Percentiles rank a stretch among this genome's conserved stretches.
These are phyloP conservation scores for Austroboletus festivus DNA, from an alignment of 768 basidiomycete genomes.

Conservation along the genomic window DNA sequence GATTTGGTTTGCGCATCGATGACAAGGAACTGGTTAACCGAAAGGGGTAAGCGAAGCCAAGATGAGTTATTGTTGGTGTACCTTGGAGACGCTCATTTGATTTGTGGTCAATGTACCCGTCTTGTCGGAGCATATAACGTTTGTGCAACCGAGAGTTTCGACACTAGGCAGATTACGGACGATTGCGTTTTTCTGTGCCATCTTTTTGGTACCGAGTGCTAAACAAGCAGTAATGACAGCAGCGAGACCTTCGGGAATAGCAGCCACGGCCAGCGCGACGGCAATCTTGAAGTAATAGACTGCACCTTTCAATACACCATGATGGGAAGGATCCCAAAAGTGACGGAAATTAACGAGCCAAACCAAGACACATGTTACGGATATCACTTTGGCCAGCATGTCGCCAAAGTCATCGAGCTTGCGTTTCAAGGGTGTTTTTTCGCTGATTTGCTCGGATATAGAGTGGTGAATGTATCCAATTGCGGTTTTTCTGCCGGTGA, in stretches of 20 bases:
- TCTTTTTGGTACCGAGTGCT: slow-evolving; percentile 96
- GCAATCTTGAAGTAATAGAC: slow-evolving; percentile 99
- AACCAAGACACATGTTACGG: slow-evolving; percentile 94
- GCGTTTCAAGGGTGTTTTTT: slow-evolving; percentile 95
- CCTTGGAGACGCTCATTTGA: slow-evolving; percentile 93
- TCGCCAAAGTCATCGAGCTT: slow-evolving; percentile 99
- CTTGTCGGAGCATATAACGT: slow-evolving; percentile 99
- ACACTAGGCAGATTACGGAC: slow-evolving; percentile 95
- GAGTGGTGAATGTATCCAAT: slow-evolving; percentile 98
- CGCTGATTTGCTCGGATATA: slow-evolving; percentile 87
- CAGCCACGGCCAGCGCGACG: slow-evolving; percentile 97
- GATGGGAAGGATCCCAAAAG: slow-evolving; percentile 94
- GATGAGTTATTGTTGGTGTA: slow-evolving; percentile 30
- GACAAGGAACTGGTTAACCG: slow-evolving; percentile 62
- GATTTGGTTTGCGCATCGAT: slow-evolving; percentile 51
- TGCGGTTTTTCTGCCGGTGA: slow-evolving; percentile 83
- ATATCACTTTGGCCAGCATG: slow-evolving; percentile 95
- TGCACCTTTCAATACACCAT: slow-evolving; percentile 86
- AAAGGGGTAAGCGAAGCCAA: slow-evolving; percentile 9
- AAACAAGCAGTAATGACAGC: slow-evolving; percentile 97
- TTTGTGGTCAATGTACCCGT: slow-evolving; percentile 95
- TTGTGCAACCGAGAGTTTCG: slow-evolving; percentile 96
- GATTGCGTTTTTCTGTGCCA: slow-evolving; percentile 99
- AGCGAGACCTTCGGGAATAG: slow-evolving; percentile 97
- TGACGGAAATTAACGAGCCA: slow-evolving; percentile 97